Evolutionary conservation across 192 early-diverging fungal genomes (phyloP).

Genomic region (Gryganskiella cystojenkinii): DNA sequence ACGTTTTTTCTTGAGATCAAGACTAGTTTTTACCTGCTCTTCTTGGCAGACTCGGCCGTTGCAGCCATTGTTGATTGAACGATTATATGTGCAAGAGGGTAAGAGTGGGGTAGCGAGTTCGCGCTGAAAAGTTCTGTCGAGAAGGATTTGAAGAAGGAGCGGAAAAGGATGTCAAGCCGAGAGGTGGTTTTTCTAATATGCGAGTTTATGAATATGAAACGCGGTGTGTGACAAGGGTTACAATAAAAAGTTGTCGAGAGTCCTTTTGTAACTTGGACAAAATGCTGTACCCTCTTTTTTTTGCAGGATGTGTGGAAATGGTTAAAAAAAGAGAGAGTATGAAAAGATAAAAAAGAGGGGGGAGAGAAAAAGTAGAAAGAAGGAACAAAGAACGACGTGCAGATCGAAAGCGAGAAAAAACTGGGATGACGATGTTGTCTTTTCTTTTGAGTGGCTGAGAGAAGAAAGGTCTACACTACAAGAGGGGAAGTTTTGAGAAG

Average conservation of each 20-base stretch:
- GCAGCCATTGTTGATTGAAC: conserved; percentile 24
- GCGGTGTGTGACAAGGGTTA: not conserved
- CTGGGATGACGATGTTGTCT: too few relatives aligned
- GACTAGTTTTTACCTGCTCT: conserved; percentile 41
- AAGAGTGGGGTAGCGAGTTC: too few relatives aligned
- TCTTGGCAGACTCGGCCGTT: conserved; percentile 44
- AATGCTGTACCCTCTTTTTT: too few relatives aligned
- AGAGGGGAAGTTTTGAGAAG: not conserved
- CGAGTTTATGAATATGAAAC: too few relatives aligned
- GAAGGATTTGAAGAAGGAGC: not conserved
- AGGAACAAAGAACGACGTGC: too few relatives aligned
- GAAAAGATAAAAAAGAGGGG: not conserved
- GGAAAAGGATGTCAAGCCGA: conserved; percentile 1
- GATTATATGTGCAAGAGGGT: not conserved
- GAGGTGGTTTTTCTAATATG: too few relatives aligned
- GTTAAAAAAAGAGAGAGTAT: not conserved
- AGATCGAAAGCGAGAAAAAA: conserved; percentile 1
- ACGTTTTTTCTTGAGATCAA: not conserved
- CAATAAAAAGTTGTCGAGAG: not conserved
- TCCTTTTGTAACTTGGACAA: too few relatives aligned
- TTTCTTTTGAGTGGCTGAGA: too few relatives aligned
- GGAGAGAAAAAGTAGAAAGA: conserved; percentile 1
- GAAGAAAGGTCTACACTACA: too few relatives aligned
- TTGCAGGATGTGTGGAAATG: conserved; percentile 4
- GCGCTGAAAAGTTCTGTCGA: too few relatives aligned